Evolutionary conservation across 2,329 filamentous ascomycete genomes (phyloP).

Genomic region (Colletotrichum theobromicola): DNA sequence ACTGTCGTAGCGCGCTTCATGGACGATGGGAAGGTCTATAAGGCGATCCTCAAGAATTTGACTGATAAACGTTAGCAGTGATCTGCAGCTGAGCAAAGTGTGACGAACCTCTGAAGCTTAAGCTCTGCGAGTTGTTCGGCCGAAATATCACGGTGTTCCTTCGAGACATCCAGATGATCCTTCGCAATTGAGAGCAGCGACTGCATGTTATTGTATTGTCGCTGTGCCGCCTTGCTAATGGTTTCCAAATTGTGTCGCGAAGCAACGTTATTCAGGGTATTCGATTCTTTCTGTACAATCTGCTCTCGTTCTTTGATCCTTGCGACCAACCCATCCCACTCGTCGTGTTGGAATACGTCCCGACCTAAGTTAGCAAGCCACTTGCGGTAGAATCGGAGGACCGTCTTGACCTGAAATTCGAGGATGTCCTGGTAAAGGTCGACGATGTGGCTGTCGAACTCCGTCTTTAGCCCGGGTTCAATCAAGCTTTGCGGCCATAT

Average conservation of each 20-base stretch:
- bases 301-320: background rate
- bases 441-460: slow-evolving; percentile 24
- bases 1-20: background rate
- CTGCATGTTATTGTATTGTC: background rate
- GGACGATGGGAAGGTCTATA: background rate
- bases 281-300: background rate
- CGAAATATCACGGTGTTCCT: background rate
- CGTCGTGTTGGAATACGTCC: slow-evolving; percentile 20
- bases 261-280: background rate
- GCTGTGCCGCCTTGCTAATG: background rate
- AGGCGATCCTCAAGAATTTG: background rate
- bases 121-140: background rate
- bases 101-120: background rate
- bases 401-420: slow-evolving; percentile 36
- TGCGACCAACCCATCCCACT: slow-evolving; percentile 25
- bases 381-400: slow-evolving; percentile 35
- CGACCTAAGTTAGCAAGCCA: background rate
- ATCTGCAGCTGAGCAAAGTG: background rate
- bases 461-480: slow-evolving; percentile 2
- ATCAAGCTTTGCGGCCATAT: slow-evolving; percentile 20
- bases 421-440: slow-evolving; percentile 37
- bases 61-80: background rate
- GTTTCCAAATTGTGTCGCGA: background rate
- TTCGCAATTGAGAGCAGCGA: background rate
- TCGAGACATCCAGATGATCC: background rate